Evolutionary conservation across 78 protist species (phyloP), one percentile per base, ranked within the genome.

Genomic region (Diacronema lutheri): DNA sequence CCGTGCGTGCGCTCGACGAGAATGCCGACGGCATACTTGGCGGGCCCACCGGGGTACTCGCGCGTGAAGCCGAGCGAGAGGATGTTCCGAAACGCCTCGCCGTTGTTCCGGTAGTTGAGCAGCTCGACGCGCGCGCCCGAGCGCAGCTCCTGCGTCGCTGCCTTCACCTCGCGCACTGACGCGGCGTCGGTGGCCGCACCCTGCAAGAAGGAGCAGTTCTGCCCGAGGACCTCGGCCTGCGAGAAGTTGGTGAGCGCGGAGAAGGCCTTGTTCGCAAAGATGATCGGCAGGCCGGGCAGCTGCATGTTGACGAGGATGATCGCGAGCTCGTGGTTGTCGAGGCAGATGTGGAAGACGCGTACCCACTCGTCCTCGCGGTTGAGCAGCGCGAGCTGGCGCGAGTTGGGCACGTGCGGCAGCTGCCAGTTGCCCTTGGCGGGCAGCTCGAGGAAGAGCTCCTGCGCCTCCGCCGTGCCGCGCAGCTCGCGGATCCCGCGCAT

Each of bases 201-300:
- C 44, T 77, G 83, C 38, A 77, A 44, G 66, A 77, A 77, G 83
- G 66, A 66, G 44, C 68, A 50, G 83, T 77, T 77, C 66, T 46
- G 83, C n/a, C 83, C 83, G 21, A 16, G 60, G 21, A 57, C 65
- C 83, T 77, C 83, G 41, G 26, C n/a, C 71, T 4, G 4, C 20
- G 3, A 29, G 65, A 57, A 77, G 38, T 66, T 66, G 29, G 83
- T 77, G 31, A 35, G 12, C 55, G 5, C 12, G 46, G 26, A 46
- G 37, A 41, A 74, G 33, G 3, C 81, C 38, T 50, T 5, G 61
- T 26, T 33, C 21, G n/a, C 81, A 12, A 12, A 41, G 55, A 11
- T 4, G 33, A 74, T 26, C 61, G 81, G 81, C 20, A 20, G 7
- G 81, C 55, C 83, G 83, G 83, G 78, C 33, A 71, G 16, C 29